A percentile compares a stretch with the other conserved stretches of the same genome.
phyloP scores from a whole-genome alignment of 805 yeast genomes.

The Candida berthetii region DNA sequence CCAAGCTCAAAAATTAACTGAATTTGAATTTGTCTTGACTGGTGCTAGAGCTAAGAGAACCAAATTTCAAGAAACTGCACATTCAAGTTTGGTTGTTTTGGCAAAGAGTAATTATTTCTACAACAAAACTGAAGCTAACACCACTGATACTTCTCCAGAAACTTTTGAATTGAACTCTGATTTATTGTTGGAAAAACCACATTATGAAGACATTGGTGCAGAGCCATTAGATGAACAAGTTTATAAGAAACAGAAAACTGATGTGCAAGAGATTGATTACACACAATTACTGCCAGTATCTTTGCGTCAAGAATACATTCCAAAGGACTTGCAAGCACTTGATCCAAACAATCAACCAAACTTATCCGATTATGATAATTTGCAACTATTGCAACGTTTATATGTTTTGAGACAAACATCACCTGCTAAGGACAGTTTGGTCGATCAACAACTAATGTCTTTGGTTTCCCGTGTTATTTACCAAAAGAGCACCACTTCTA shows the following conservation, averaged over 20 bases:
- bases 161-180: conserved; percentile 67
- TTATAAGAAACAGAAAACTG: conserved; percentile 29
- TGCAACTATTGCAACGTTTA: conserved; percentile 69
- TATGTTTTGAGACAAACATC: conserved; percentile 60
- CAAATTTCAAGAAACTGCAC: conserved; percentile 66
- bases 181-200: conserved; percentile 67
- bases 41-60: conserved; percentile 90
- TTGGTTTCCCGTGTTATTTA: conserved; percentile 66
- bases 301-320: conserved; percentile 55
- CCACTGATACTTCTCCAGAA: conserved; percentile 37
- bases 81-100: conserved; percentile 67
- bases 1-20: conserved; percentile 52
- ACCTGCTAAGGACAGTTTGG: conserved; percentile 64
- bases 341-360: conserved; percentile 84
- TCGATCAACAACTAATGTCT: conserved; percentile 80
- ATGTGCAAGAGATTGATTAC: conserved; percentile 29
- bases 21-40: conserved; percentile 60
- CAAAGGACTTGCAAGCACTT: conserved; percentile 39
- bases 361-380: conserved; percentile 59
- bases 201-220: conserved; percentile 54
- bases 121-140: conserved; percentile 22
- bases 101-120: conserved; percentile 44
- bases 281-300: conserved; percentile 58
- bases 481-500: conserved; percentile 31
- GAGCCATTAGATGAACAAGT: conserved; percentile 37